These are phyloP conservation scores for Sphaerobolus stellatus DNA, from an alignment of 1,284 basidiomycete genomes.

Conservation along the genomic window DNA sequence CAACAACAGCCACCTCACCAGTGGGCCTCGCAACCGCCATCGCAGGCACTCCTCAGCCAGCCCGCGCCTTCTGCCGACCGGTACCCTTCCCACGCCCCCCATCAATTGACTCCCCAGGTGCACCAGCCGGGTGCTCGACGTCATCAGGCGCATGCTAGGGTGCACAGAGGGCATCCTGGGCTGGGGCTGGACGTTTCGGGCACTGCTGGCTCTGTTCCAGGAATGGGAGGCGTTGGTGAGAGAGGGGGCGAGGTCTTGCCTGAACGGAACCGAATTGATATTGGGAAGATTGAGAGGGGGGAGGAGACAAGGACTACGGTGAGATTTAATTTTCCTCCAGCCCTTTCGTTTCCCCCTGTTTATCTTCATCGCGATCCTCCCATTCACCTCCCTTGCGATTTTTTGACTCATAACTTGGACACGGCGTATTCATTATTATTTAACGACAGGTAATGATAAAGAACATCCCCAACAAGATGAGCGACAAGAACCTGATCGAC, in stretches of 20 bases:
- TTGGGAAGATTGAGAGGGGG: conserved; percentile 70
- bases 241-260: conserved; percentile 26
- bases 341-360: not conserved
- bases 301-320: conserved; percentile 68
- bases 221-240: no score
- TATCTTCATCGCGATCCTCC: no score
- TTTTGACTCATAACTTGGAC: no score
- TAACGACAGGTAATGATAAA: conserved; percentile 87
- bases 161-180: not conserved
- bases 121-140: conserved; percentile 5
- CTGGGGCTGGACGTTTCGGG: not conserved
- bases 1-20: not conserved
- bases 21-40: not conserved
- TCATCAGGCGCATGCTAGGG: conserved; percentile 6
- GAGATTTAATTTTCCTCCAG: conserved; percentile 20
- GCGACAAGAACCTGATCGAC: conserved; percentile 65
- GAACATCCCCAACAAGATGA: conserved; percentile 89
- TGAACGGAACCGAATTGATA: conserved; percentile 68
- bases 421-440: no score
- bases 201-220: no score
- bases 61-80: conserved; percentile 18
- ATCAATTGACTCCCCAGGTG: conserved; percentile 13
- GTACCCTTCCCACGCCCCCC: conserved; percentile 11
- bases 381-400: no score
- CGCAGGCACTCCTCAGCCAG: not conserved